Conservation (phyloP, 78 protist species). For the Anaeramoeba ignava region DNA sequence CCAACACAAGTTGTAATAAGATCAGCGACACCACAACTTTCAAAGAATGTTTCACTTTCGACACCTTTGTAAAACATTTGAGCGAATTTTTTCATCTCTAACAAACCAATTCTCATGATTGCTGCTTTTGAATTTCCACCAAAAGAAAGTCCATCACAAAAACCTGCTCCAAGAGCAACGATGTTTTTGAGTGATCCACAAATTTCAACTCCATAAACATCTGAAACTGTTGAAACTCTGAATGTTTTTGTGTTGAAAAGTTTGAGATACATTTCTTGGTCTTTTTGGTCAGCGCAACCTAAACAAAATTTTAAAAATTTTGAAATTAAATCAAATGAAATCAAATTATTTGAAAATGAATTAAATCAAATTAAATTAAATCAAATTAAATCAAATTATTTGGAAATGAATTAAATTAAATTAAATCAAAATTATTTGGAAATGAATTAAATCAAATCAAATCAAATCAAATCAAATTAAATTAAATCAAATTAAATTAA, state of each 20-base stretch:
- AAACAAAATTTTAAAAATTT: no score
- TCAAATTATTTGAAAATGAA: no score
- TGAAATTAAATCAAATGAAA: no score
- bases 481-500: no score
- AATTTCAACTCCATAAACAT: constrained; percentile 16
- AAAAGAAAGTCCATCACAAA: constrained; percentile 24
- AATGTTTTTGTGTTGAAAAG: constrained; percentile 30
- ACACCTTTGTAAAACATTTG: constrained; percentile 13
- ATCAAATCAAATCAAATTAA: no score
- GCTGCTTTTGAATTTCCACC: constrained; percentile 60
- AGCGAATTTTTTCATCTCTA: constrained; percentile 36
- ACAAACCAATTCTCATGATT: constrained; percentile 45
- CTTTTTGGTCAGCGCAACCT: neutral
- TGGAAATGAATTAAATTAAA: no score
- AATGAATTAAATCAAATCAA: no score
- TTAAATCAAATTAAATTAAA: no score
- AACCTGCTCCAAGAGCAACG: constrained; percentile 36
- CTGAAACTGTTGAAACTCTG: constrained; percentile 29
- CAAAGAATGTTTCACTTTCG: constrained; percentile 37
- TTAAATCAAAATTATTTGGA: no score
- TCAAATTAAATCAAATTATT: no score
- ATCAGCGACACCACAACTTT: constrained; percentile 59
- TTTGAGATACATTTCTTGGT: constrained; percentile 7
- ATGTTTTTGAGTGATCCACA: neutral
- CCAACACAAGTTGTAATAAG: constrained; percentile 54